Base-by-base conservation (phyloP, 1,284 basidiomycete species). In the Cryptococcus sp. region DNA sequence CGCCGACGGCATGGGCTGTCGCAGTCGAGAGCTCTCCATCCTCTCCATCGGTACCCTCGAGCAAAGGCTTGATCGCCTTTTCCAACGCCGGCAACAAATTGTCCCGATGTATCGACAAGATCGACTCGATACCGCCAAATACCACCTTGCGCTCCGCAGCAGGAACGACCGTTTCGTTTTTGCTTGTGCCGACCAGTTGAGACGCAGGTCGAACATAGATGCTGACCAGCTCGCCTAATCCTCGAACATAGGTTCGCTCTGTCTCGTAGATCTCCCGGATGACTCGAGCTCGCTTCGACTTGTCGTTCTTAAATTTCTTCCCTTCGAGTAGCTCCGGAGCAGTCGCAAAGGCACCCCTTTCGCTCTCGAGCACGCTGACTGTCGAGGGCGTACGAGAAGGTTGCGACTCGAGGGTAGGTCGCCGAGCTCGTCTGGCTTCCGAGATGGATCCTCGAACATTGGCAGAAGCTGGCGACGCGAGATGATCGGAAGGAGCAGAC, bases 231-330 rank as follows among this genome's bases (percentile, higher is more conserved):
- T 97, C 94, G 66, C 87, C 83, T 21, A 99, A 75, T 12, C 89
- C 87, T 59, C 86, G 86, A 50, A 97, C 89, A 71, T 98, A 99
- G 1, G 93, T 93, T 54, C 88, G 80, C 72, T 99, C 94, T 37
- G 94, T 97, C 87, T 86, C 80, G 42, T 91, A 80, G 60, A 94
- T 92, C 73, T 94, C 90, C 41, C 82, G 80, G 45, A 92, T 77
- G 39, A 92, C 80, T 73, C 82, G 82, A 4, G 81, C 80, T 45
- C 90, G 80, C 71, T 87, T 91, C 11, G 77, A 75, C 66, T 83
- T 85, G 69, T 93, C 88, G 60, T 93, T 85, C 74, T 92, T 94
- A 74, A 81, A 87, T 70, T 87, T 88, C 55, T 87, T 81, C 60
- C 86, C 85, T 52, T 87, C 83, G 10, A 34, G 26, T 18, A 43